These are phyloP conservation scores for Acanthamoeba castellanii DNA, from an alignment of 208 protist species.

Conservation along the genomic window DNA sequence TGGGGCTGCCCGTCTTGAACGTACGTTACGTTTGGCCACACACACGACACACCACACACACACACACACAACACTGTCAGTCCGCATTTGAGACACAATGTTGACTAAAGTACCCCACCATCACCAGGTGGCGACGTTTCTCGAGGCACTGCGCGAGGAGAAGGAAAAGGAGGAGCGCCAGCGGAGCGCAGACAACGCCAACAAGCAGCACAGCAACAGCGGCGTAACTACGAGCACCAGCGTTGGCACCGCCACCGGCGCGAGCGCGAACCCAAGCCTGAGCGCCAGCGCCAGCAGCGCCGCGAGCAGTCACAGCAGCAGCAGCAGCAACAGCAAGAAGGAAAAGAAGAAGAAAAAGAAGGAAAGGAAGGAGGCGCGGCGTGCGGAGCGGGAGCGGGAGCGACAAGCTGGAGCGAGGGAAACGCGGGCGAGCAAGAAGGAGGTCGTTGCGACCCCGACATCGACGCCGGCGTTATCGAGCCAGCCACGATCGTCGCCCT, in stretches of 20 bases:
- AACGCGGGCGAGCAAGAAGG: no score
- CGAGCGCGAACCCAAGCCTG: background rate
- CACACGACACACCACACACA: background rate
- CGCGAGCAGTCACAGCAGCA: no score
- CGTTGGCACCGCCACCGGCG: background rate
- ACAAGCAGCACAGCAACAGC: background rate
- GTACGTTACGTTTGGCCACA: background rate
- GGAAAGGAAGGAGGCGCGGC: background rate
- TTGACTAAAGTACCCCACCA: background rate
- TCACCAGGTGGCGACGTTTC: conserved; percentile 7
- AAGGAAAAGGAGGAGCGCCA: conserved; percentile 41
- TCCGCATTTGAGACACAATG: background rate
- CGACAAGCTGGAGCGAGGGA: background rate
- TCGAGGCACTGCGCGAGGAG: conserved; percentile 31
- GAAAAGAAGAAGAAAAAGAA: background rate
- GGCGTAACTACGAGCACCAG: background rate
- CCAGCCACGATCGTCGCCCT: background rate
- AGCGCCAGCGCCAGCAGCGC: no score
- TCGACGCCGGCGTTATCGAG: background rate
- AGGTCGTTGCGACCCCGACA: background rate
- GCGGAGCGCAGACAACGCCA: background rate
- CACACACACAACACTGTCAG: background rate
- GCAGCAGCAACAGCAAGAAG: background rate
- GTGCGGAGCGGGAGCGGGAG: background rate
- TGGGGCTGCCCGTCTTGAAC: conserved; percentile 6